phyloP scores from a whole-genome alignment of 108 stramenopile genomes.

The Epithemia pelagica region DNA sequence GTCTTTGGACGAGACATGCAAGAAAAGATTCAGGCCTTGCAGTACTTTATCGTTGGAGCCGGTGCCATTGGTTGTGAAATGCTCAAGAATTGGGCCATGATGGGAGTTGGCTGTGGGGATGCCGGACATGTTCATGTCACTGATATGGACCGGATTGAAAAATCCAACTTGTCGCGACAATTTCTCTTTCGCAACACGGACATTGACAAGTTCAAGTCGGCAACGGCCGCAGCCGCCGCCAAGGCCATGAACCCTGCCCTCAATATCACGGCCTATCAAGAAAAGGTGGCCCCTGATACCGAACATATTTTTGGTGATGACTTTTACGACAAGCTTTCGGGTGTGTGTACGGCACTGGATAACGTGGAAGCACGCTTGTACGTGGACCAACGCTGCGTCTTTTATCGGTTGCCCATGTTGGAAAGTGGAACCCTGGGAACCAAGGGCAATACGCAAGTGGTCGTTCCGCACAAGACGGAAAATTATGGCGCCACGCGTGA shows the following conservation, averaged over 20 bases:
- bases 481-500: slow-evolving; percentile 97
- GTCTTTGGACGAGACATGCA: slow-evolving; percentile 80
- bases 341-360: slow-evolving; percentile 98
- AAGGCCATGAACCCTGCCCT: slow-evolving; percentile 86
- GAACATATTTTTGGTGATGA: slow-evolving; percentile 95
- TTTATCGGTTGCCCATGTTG: slow-evolving; percentile 95
- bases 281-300: slow-evolving; percentile 89
- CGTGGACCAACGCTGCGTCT: slow-evolving; percentile 94
- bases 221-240: slow-evolving; percentile 85
- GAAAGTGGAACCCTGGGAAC: slow-evolving; percentile 98
- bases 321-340: slow-evolving; percentile 91
- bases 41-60: slow-evolving; percentile 95
- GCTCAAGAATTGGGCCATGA: slow-evolving; percentile 99
- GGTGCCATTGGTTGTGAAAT: slow-evolving; percentile 99
- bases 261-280: slow-evolving; percentile 83
- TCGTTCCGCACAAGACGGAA: slow-evolving; percentile 95
- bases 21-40: slow-evolving; percentile 60
- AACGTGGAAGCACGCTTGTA: slow-evolving; percentile 98
- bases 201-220: slow-evolving; percentile 90
- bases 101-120: slow-evolving; percentile 89
- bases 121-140: slow-evolving; percentile 88
- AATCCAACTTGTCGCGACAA: slow-evolving; percentile 93
- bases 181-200: slow-evolving; percentile 95
- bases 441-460: slow-evolving; percentile 96
- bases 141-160: slow-evolving; percentile 99